phyloP scores from a whole-genome alignment of 2,329 filamentous ascomycete species.

The Pyrenochaeta sp. region DNA sequence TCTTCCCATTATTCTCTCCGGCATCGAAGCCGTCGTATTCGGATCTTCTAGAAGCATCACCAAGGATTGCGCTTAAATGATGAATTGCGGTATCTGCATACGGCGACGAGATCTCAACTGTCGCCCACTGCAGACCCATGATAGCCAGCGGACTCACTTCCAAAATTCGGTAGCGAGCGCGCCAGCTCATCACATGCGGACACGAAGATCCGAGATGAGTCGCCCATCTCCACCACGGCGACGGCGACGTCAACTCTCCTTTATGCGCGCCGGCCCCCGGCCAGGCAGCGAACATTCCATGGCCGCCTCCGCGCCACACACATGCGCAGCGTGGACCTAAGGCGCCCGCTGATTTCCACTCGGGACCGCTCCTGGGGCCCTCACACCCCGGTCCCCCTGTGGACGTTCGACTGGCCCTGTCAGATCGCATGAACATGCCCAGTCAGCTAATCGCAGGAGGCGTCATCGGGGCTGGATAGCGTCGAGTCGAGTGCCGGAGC shows the following conservation, averaged over 20 bases:
- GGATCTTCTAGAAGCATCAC: too few species aligned
- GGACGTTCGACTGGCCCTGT: too few species aligned
- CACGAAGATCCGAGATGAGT: neutral
- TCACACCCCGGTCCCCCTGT: too few species aligned
- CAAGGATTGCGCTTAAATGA: too few species aligned
- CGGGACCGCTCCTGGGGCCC: too few species aligned
- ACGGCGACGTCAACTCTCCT: conserved; percentile 8
- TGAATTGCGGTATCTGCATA: conserved; percentile 18
- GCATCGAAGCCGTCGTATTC: neutral
- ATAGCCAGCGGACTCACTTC: conserved; percentile 6
- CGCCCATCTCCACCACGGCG: neutral
- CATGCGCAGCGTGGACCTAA: too few species aligned
- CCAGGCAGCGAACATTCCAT: conserved; percentile 3
- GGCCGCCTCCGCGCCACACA: too few species aligned
- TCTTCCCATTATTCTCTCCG: too few species aligned
- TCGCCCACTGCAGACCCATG: conserved; percentile 2
- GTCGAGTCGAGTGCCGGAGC: neutral
- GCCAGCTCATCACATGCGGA: neutral
- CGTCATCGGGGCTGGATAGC: too few species aligned
- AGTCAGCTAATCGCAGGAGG: too few species aligned
- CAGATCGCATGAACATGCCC: conserved; percentile 4
- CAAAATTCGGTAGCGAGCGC: conserved; percentile 6
- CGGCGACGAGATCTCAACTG: conserved; percentile 8
- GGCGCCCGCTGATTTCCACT: too few species aligned
- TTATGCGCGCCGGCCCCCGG: neutral